phyloP scores from a whole-genome alignment of 257 asterid species.

The Anisodus acutangulus region DNA sequence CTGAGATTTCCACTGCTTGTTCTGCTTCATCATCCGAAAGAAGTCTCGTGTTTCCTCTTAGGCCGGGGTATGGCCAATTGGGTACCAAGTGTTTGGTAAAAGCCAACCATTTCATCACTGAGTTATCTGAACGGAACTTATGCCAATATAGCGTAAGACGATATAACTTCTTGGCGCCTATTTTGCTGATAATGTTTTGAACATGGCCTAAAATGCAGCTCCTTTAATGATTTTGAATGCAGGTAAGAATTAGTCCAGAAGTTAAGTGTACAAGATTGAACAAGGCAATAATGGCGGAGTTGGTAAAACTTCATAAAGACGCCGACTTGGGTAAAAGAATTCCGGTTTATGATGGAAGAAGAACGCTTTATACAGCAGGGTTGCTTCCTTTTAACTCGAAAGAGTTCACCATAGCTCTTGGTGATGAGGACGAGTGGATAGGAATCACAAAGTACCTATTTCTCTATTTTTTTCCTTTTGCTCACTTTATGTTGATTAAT shows the following conservation, averaged over 20 bases:
- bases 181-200: background rate
- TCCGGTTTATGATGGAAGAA: slow-evolving; percentile 65
- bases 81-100: slow-evolving; percentile 50
- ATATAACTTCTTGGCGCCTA: background rate
- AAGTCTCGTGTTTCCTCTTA: slow-evolving; percentile 36
- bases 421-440: slow-evolving; percentile 48
- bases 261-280: slow-evolving; percentile 49
- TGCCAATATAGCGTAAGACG: slow-evolving; percentile 57
- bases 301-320: slow-evolving; percentile 54
- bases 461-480: background rate
- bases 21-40: slow-evolving; percentile 38
- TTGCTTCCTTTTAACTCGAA: slow-evolving; percentile 52
- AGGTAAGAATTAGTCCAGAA: slow-evolving; percentile 60
- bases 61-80: slow-evolving; percentile 48
- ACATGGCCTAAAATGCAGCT: background rate
- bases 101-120: slow-evolving; percentile 56
- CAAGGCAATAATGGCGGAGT: slow-evolving; percentile 54
- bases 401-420: slow-evolving; percentile 46
- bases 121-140: slow-evolving; percentile 52
- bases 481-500: background rate
- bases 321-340: slow-evolving; percentile 53
- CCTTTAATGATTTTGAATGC: slow-evolving; percentile 10
- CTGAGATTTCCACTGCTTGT: slow-evolving; percentile 21
- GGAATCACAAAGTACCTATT: slow-evolving; percentile 41
- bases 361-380: slow-evolving; percentile 58